Base-by-base conservation (phyloP, 2,329 filamentous ascomycete species). In the Cladosporium sp. region DNA sequence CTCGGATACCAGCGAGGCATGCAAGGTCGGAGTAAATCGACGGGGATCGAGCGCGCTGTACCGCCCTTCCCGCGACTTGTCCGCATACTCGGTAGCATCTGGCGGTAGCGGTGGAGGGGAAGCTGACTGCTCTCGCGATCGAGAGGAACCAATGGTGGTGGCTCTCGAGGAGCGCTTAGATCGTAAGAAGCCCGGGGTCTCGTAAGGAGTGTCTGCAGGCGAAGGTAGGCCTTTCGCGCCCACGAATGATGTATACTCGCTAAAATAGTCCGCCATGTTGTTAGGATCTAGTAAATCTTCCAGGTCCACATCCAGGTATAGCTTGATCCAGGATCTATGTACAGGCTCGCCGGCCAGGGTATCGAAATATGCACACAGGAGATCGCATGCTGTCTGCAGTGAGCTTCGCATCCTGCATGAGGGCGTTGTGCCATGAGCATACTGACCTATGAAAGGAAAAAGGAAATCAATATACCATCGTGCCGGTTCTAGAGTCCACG, bases 1-100 rank as follows among this genome's bases (percentile, higher is more conserved):
- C 68, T 99, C 93, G 0, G 92, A 92, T 1, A 99, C 92, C 6
- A 99, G 75, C 43, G 89, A 96, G 7, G 93, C 93, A 68, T 97
- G 93, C 9, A 99, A 73, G 0, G 91, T 97, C 1, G 93, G 93
- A 0, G 93, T 99, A 64, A 99, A 96, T 32, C 93, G 82, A 50
- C 92, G 83, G 3, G 93, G 90, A 64, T 99, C 93, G 24, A 96
- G 75, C 18, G 89, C 83, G 29, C 90, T 83, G 41, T 57, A 56
- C 38, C 57, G 56, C 32, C 81, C 69, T 64, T 89, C 84, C 52
- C 77, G 68, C 57, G 48, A 59, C 59, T 58, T 70, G 63, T 59
- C 66, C 57, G 54, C 45, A 22, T 47, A 38, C 11, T 71, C 69
- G 37, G 66, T 65, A 15, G 65, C 64, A 40, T 72, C 72, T n/a